Evolutionary conservation across 805 yeast genomes (phyloP), one percentile per base, ranked within the genome.

Genomic region (Teunomyces aglyptinius): DNA sequence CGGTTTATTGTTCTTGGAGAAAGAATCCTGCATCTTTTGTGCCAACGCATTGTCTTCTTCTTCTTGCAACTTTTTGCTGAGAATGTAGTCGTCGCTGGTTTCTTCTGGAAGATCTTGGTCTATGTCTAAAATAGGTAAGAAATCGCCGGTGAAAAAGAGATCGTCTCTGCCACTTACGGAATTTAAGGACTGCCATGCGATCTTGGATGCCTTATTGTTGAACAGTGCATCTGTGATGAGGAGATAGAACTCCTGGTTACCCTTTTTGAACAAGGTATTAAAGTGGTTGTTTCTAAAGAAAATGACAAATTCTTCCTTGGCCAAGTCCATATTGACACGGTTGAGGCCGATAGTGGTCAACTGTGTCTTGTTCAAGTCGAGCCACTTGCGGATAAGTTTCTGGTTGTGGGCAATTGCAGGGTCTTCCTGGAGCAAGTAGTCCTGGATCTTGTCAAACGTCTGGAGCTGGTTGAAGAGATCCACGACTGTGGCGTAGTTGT

Each of bases 241-340:
- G 4, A 80, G 64, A 58, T 79, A 89, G 27, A 92, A 68, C 34
- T 64, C 74, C 38, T 59, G 55, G 45, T 74, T 73, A 24, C 71
- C 72, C 18, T 63, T 61, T 57, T 83, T 83, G 54, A 73, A 77
- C 8, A 91, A 60, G 0, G 97, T 89, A 52, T 78, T 78, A 65
- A 88, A 92, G 63, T 90, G 97, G 63, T 94, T 91, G 64, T 94
- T 92, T 58, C 97, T 76, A 70, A 91, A 94, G 50, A 92, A 78
- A 0, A 92, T 81, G 1, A 83, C 79, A 46, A 83, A 73, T 5
- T 83, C 76, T 35, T 82, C 82, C 12, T 76, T 73, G 1, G 64
- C 59, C 22, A 88, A 60, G 3, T 72, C 57, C 5, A 65, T 61
- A 49, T 70, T 68, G 50, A 87, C 61, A 44, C 68, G 67, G 1